These are phyloP conservation scores for Aspergillus eucalypticola DNA, from an alignment of 2,329 filamentous ascomycete genomes.

Conservation along the genomic window DNA sequence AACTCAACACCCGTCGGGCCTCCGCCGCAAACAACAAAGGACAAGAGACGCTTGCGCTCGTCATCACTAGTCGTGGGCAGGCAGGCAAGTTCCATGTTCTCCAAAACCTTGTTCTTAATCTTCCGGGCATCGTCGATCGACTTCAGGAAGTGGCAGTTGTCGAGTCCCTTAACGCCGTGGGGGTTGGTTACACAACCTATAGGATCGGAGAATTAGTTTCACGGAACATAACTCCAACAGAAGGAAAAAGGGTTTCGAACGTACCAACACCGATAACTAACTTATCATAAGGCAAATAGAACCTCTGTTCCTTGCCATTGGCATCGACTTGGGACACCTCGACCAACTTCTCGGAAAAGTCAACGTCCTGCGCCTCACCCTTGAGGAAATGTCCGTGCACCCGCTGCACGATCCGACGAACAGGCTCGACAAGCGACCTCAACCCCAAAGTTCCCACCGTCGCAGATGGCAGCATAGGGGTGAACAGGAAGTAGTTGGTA, in stretches of 20 bases:
- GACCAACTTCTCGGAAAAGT: conserved; percentile 87
- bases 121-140: conserved; percentile 87
- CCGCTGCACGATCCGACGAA: conserved; percentile 76
- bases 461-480: conserved; percentile 94
- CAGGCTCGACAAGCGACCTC: conserved; percentile 87
- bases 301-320: conserved; percentile 71
- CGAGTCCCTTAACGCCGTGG: conserved; percentile 91
- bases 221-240: not conserved
- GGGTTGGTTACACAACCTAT: conserved; percentile 82
- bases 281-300: conserved; percentile 98
- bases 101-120: conserved; percentile 84
- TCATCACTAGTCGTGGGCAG: conserved; percentile 89
- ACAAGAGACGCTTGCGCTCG: conserved; percentile 81
- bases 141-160: conserved; percentile 93
- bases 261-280: conserved; percentile 80
- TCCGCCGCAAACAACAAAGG: conserved; percentile 93
- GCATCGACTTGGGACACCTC: conserved; percentile 76
- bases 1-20: conserved; percentile 98
- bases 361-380: conserved; percentile 81
- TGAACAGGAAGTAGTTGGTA: conserved; percentile 96
- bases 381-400: conserved; percentile 88
- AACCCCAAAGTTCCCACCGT: conserved; percentile 94
- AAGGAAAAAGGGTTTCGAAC: conserved; percentile 18
- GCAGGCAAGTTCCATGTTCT: conserved; percentile 86
- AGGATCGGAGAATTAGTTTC: conserved; percentile 10